Conservation (phyloP, 108 stramenopile genomes). For the Discostella pseudostelligera region DNA sequence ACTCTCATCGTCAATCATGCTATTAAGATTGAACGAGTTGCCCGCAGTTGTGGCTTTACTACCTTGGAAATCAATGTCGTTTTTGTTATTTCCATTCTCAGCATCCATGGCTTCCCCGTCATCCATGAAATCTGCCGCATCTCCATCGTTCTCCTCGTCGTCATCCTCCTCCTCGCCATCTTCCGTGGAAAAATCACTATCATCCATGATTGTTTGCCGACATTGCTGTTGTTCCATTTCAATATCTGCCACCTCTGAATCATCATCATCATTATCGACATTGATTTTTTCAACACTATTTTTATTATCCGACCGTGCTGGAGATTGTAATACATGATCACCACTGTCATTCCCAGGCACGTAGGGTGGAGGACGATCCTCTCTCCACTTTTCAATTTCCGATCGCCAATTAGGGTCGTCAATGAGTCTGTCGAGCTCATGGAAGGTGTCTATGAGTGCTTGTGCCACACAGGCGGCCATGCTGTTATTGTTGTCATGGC, state of each 20-base stretch:
- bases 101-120: neutral
- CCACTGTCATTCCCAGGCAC: neutral
- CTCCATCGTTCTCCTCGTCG: too few relatives aligned
- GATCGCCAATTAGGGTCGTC: constrained; percentile 47
- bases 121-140: too few relatives aligned
- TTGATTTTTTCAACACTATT: too few relatives aligned
- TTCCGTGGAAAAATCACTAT: too few relatives aligned
- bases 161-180: too few relatives aligned
- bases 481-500: neutral
- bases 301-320: too few relatives aligned
- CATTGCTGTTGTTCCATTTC: too few relatives aligned
- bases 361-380: constrained; percentile 40
- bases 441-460: constrained; percentile 69
- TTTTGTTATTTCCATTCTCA: neutral
- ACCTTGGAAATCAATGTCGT: too few relatives aligned
- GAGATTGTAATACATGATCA: too few relatives aligned
- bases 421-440: constrained; percentile 82
- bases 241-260: too few relatives aligned
- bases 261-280: too few relatives aligned
- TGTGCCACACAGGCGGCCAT: constrained; percentile 47
- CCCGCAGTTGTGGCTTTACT: neutral
- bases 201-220: too few relatives aligned
- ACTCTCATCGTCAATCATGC: constrained; percentile 18
- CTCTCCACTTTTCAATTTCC: constrained; percentile 43
- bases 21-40: neutral